phyloP scores from a whole-genome alignment of 345 rosid species.

The Brassica rapa region DNA sequence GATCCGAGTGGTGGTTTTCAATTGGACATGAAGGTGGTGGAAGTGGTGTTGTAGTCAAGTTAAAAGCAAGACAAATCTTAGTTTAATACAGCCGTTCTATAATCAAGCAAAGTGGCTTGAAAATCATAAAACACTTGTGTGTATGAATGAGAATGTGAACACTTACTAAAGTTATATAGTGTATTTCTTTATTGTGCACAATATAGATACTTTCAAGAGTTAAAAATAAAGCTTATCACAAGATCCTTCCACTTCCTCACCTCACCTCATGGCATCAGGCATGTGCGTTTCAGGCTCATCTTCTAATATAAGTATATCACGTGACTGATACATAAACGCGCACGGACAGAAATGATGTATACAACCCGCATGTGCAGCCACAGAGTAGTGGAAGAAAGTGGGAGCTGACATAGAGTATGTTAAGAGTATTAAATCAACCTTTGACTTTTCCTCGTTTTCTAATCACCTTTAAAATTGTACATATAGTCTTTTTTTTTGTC shows the following conservation, averaged over 20 bases:
- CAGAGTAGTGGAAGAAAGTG: slow-evolving; percentile 19
- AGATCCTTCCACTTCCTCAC: slow-evolving; percentile 15
- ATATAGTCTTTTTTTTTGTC: too few relatives aligned
- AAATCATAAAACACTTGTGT: too few relatives aligned
- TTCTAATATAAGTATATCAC: slow-evolving; percentile 17
- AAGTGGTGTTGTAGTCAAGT: neutral
- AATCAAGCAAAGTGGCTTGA: too few relatives aligned
- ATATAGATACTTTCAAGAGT: neutral
- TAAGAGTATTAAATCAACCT: slow-evolving; percentile 16
- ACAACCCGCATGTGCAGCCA: slow-evolving; percentile 35
- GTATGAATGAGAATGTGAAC: too few relatives aligned
- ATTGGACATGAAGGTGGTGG: neutral
- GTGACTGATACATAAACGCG: slow-evolving; percentile 28
- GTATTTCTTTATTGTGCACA: too few relatives aligned
- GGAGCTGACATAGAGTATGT: neutral
- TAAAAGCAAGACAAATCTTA: neutral
- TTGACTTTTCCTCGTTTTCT: slow-evolving; percentile 33
- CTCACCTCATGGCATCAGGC: neutral
- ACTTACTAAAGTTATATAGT: too few relatives aligned
- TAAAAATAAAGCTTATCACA: neutral
- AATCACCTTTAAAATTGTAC: neutral
- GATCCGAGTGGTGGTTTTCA: neutral
- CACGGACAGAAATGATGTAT: neutral
- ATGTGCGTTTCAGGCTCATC: slow-evolving; percentile 16
- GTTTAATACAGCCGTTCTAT: too few relatives aligned